Evolutionary conservation across 2,329 filamentous ascomycete species (phyloP), one percentile per base, ranked within the genome.

Genomic region (Pseudocercospora fuligena): DNA sequence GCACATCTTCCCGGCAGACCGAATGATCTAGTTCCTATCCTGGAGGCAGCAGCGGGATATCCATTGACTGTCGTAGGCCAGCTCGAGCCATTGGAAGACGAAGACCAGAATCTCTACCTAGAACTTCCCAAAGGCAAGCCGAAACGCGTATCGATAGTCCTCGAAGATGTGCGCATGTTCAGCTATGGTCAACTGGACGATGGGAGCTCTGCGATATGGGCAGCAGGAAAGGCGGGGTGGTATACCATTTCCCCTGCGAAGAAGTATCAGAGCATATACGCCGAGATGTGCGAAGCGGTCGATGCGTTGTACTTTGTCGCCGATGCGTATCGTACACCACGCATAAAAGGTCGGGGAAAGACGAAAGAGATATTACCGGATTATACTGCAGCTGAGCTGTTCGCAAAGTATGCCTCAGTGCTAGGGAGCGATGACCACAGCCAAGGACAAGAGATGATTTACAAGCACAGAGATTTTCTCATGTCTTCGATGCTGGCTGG

Each of bases 191-290:
- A 83, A 68, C 79, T 88, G 12, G 87, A 90, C 33, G 84, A 86
- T 60, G 83, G 83, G 0, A 81, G 82, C 19, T 82, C 86, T 3
- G 82, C 86, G n/a, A 80, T 91, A 31, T 93, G 90, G 90, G 88
- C 89, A 0, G 82, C 84, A 31, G 88, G 88, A 43, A 77, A 82
- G 62, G 85, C 88, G 12, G 90, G 89, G 53, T 92, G 90, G 89
- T 92, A 88, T 74, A 86, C 89, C 73, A 84, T 93, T 49, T 81
- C 81, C 33, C 89, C 91, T 1, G 81, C 85, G n/a, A 74, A 80
- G 9, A 76, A 79, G 2, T 93, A 92, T 75, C 78, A 80, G 60
- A 72, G 78, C 5, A 86, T 87, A 29, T 89, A 86, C 76, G 78
- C 84, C 31, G 81, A 84, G 57, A 90, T 91, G 83, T 82, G 85